Evolutionary conservation across 2,329 filamentous ascomycete species (phyloP).

Genomic region (Aspergillus pseudonomiae): DNA sequence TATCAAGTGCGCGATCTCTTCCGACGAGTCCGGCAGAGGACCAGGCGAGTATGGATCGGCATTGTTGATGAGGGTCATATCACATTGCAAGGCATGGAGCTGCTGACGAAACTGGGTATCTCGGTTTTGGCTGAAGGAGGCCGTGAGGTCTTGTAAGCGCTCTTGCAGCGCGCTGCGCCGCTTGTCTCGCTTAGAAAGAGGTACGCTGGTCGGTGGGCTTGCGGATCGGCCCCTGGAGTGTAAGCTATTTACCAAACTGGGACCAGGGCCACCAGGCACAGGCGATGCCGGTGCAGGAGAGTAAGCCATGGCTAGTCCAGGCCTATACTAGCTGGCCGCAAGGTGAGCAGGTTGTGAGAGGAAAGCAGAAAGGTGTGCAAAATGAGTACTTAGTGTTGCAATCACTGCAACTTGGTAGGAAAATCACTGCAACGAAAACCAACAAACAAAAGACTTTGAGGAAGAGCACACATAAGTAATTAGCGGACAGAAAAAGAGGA

Average conservation of each 20-base stretch:
- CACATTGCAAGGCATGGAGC: constrained; percentile 86
- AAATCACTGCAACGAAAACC: constrained; percentile 1
- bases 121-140: constrained; percentile 77
- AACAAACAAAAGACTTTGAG: neutral
- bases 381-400: neutral
- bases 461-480: constrained; percentile 8
- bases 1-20: constrained; percentile 68
- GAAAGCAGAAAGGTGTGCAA: constrained; percentile 6
- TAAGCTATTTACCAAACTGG: constrained; percentile 26
- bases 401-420: neutral
- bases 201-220: constrained; percentile 39
- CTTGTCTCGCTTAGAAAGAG: constrained; percentile 83
- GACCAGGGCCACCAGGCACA: constrained; percentile 20
- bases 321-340: constrained; percentile 11
- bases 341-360: constrained; percentile 9
- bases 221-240: constrained; percentile 31
- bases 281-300: constrained; percentile 43
- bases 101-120: constrained; percentile 87
- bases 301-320: constrained; percentile 38
- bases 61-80: constrained; percentile 82
- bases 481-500: constrained; percentile 1
- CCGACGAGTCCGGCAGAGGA: constrained; percentile 66
- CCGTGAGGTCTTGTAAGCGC: constrained; percentile 73
- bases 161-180: constrained; percentile 81
- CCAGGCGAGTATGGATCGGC: constrained; percentile 77